A percentile compares a stretch with the other conserved stretches of the same genome.
Evolutionary conservation across 2,329 filamentous ascomycete species (phyloP).

Genomic region (Penicillium sp.): DNA sequence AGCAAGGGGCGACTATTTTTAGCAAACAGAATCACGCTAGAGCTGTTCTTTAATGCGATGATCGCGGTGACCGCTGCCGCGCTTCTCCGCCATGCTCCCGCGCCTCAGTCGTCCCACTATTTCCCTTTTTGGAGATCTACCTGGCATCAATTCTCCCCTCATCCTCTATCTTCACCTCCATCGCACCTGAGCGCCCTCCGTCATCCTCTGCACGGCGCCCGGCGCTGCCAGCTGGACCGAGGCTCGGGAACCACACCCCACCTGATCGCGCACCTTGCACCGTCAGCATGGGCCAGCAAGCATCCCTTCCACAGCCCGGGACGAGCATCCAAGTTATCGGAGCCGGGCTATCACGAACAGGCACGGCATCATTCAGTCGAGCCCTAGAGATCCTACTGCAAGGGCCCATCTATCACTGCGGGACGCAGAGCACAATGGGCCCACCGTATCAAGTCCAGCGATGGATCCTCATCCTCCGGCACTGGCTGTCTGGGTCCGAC

Average conservation of each 20-base stretch:
- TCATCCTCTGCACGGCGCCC: not conserved
- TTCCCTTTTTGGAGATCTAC: not conserved
- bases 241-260: not conserved
- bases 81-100: not conserved
- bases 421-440: slow-evolving; percentile 37
- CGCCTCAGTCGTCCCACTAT: not conserved
- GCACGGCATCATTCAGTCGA: slow-evolving; percentile 51
- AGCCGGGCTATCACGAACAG: slow-evolving; percentile 44
- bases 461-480: slow-evolving; percentile 23
- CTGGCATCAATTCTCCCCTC: not conserved
- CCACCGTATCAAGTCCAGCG: slow-evolving; percentile 21
- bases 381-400: slow-evolving; percentile 50
- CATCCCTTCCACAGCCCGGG: slow-evolving; percentile 18
- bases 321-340: slow-evolving; percentile 27
- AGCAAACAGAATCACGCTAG: not conserved
- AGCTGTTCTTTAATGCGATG: not conserved
- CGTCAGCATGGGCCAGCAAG: slow-evolving; percentile 19
- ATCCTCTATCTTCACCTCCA: not conserved
- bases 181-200: not conserved
- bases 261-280: not conserved
- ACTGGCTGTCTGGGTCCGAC: slow-evolving; percentile 9
- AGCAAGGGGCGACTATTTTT: not conserved
- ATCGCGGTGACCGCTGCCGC: not conserved
- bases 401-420: slow-evolving; percentile 52
- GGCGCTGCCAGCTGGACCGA: not conserved